A percentile compares a stretch with the other conserved stretches of the same genome.
phyloP scores from a whole-genome alignment of 192 early-diverging fungal species.

The Spinellus fusiger region DNA sequence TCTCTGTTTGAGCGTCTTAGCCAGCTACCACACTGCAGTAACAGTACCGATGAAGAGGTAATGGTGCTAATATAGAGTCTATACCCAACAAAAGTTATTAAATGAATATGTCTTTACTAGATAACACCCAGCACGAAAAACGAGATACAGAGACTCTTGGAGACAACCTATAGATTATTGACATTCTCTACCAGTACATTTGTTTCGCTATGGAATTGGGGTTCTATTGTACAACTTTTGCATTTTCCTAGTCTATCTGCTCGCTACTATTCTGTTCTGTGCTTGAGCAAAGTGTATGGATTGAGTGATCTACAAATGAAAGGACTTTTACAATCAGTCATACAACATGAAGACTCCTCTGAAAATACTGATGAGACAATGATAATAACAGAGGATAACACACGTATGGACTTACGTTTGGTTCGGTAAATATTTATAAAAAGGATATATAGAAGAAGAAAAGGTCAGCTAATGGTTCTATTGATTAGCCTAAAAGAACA shows the following conservation, averaged over 20 bases:
- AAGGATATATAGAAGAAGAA: background rate
- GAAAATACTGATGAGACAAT: slow-evolving; percentile 14
- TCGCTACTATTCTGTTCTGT: slow-evolving; percentile 40
- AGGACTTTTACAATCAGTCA: slow-evolving; percentile 2
- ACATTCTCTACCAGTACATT: slow-evolving; percentile 44
- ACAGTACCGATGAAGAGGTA: slow-evolving; percentile 3
- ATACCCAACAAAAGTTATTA: background rate
- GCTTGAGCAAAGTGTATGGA: slow-evolving; percentile 41
- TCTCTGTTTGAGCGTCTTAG: slow-evolving; percentile 48
- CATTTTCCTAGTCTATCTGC: slow-evolving; percentile 30
- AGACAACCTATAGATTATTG: slow-evolving; percentile 48
- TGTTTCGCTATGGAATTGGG: slow-evolving; percentile 49
- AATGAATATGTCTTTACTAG: background rate
- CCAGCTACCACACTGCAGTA: slow-evolving; percentile 8
- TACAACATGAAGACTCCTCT: background rate
- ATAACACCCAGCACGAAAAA: slow-evolving; percentile 6
- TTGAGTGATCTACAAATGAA: slow-evolving; percentile 41
- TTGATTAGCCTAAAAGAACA: slow-evolving; percentile 40
- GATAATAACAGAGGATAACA: slow-evolving; percentile 10
- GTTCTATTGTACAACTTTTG: slow-evolving; percentile 40
- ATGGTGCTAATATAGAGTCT: background rate
- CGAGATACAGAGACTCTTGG: slow-evolving; percentile 35
- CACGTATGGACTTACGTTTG: slow-evolving; percentile 26
- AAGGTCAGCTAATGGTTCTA: background rate
- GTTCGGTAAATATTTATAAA: slow-evolving; percentile 33